These are phyloP conservation scores for Plantago ovata DNA, from an alignment of 257 asterid species.

Conservation along the genomic window DNA sequence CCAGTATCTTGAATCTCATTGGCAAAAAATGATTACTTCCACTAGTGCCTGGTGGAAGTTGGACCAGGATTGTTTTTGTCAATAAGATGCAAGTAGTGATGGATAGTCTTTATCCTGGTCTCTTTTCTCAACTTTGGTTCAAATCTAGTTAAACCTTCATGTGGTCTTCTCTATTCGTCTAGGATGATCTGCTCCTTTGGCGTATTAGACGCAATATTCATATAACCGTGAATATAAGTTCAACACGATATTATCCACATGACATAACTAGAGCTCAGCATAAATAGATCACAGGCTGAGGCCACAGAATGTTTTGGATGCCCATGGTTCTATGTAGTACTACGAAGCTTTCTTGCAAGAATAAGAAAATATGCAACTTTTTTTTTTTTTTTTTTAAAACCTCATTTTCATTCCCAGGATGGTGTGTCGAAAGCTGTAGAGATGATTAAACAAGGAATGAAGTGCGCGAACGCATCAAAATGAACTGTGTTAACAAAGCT, in stretches of 20 bases:
- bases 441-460: slow-evolving; percentile 53
- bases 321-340: neutral
- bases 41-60: slow-evolving; percentile 4
- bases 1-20: slow-evolving; percentile 1
- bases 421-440: slow-evolving; percentile 72
- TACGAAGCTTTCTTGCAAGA: neutral
- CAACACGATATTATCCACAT: neutral
- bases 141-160: neutral
- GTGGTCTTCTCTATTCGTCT: neutral
- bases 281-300: neutral
- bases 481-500: neutral
- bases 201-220: no score
- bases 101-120: neutral
- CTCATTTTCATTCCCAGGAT: slow-evolving; percentile 44
- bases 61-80: slow-evolving; percentile 1
- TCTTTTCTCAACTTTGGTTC: neutral
- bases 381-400: slow-evolving; percentile 7
- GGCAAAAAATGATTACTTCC: neutral
- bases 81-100: slow-evolving; percentile 3
- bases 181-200: neutral
- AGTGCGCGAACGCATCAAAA: slow-evolving; percentile 7
- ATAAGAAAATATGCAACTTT: slow-evolving; percentile 1
- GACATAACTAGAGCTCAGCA: neutral
- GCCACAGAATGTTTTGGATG: neutral
- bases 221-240: neutral